These are phyloP conservation scores for Theobroma grandiflorum DNA, from an alignment of 441 rosid genomes.

Conservation along the genomic window DNA sequence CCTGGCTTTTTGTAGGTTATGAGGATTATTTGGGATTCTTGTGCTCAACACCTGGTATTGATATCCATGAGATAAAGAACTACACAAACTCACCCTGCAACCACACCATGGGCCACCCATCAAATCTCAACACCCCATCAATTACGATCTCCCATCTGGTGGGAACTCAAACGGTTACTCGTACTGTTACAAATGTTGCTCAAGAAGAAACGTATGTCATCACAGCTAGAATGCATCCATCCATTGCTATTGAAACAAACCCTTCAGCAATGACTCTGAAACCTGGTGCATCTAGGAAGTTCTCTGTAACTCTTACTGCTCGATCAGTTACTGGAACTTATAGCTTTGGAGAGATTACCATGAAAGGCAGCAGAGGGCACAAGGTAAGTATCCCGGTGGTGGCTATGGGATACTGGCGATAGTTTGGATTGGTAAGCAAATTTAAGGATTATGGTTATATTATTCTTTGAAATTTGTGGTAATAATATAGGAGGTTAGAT, in stretches of 20 bases:
- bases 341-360: conserved; percentile 77
- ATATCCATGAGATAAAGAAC: conserved; percentile 74
- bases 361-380: conserved; percentile 98
- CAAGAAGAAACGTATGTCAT: conserved; percentile 87
- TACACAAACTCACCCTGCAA: conserved; percentile 82
- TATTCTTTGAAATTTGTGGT: conserved; percentile 70
- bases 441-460: conserved; percentile 47
- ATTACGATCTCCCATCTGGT: conserved; percentile 85
- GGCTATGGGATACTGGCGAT: conserved; percentile 79
- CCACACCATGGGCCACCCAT: conserved; percentile 76
- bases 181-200: conserved; percentile 84
- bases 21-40: conserved; percentile 89
- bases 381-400: conserved; percentile 86
- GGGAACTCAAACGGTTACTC: conserved; percentile 66
- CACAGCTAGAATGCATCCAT: conserved; percentile 81
- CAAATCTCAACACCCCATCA: conserved; percentile 88
- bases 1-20: conserved; percentile 55
- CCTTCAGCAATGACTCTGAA: conserved; percentile 93
- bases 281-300: conserved; percentile 67
- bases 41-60: conserved; percentile 94
- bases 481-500: conserved; percentile 60
- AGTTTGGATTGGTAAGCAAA: conserved; percentile 31
- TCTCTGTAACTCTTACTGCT: conserved; percentile 71
- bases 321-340: conserved; percentile 74
- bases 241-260: conserved; percentile 73